These are phyloP conservation scores for Dionaea muscipula DNA, from an alignment of 179 eudicot genomes.

Conservation along the genomic window DNA sequence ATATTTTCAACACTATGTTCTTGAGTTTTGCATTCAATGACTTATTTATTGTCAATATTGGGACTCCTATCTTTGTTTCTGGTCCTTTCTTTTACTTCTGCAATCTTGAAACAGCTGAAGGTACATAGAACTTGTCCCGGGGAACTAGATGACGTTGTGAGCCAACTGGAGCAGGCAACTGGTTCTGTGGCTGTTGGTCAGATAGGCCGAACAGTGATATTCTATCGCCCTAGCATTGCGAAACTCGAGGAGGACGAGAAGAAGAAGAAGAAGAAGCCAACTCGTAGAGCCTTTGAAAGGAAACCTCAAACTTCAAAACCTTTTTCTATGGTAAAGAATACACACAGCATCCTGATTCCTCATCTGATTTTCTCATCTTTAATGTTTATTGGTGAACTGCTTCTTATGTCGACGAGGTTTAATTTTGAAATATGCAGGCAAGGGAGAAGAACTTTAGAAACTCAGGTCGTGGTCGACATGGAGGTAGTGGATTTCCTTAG, in stretches of 20 bases:
- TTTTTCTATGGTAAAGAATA: slow-evolving; percentile 19
- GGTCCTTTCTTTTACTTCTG: background rate
- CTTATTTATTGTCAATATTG: too few relatives aligned
- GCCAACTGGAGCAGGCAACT: slow-evolving; percentile 47
- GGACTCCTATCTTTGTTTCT: background rate
- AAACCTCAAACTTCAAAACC: slow-evolving; percentile 14
- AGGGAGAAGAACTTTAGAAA: slow-evolving; percentile 16
- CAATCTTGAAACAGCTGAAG: slow-evolving; percentile 43
- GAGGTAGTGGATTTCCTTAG: slow-evolving; percentile 19
- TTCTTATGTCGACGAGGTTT: background rate
- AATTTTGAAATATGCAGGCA: slow-evolving; percentile 21
- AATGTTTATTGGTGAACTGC: background rate
- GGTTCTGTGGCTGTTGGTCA: slow-evolving; percentile 63
- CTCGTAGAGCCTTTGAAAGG: slow-evolving; percentile 25
- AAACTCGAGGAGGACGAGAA: slow-evolving; percentile 70
- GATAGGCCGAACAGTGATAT: slow-evolving; percentile 80
- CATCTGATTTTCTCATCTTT: background rate
- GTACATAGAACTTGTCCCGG: slow-evolving; percentile 58
- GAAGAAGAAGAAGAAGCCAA: slow-evolving; percentile 30
- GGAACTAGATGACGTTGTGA: slow-evolving; percentile 63
- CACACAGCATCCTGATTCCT: slow-evolving; percentile 5
- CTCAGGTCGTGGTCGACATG: slow-evolving; percentile 24
- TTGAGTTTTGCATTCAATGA: too few relatives aligned
- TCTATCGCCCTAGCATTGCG: slow-evolving; percentile 72
- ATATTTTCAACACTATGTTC: too few relatives aligned